Conservation (phyloP, 495 filamentous ascomycete genomes). For the Penicillium longicatenatum region DNA sequence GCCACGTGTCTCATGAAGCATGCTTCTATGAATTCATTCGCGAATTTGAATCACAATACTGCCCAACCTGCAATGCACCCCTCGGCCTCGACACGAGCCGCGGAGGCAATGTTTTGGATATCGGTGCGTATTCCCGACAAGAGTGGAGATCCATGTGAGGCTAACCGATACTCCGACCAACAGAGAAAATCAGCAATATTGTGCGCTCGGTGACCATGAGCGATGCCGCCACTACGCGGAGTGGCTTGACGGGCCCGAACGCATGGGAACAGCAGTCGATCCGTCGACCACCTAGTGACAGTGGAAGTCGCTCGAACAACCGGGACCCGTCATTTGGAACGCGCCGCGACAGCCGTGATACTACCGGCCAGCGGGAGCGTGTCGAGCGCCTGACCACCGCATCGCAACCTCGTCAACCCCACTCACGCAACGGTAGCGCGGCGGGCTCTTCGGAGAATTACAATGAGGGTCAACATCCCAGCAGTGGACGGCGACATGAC, state of each 20-base stretch:
- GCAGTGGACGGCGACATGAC: slow-evolving; percentile 71
- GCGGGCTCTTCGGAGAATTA: slow-evolving; percentile 77
- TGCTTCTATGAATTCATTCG: slow-evolving; percentile 99
- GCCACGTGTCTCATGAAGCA: slow-evolving; percentile 94
- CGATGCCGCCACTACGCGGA: slow-evolving; percentile 56
- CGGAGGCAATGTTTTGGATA: slow-evolving; percentile 91
- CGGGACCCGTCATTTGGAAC: slow-evolving; percentile 32
- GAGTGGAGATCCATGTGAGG: not conserved
- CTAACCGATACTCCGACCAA: slow-evolving; percentile 1
- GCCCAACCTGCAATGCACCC: slow-evolving; percentile 91
- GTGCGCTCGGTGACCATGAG: slow-evolving; percentile 79
- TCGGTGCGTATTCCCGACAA: slow-evolving; percentile 62
- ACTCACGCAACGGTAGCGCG: slow-evolving; percentile 72
- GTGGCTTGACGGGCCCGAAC: slow-evolving; percentile 55
- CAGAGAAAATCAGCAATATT: slow-evolving; percentile 95
- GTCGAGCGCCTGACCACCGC: slow-evolving; percentile 61
- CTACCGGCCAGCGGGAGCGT: slow-evolving; percentile 49
- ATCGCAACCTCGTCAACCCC: slow-evolving; percentile 48
- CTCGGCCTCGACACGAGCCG: slow-evolving; percentile 92
- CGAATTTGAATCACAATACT: slow-evolving; percentile 92
- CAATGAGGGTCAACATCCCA: slow-evolving; percentile 58
- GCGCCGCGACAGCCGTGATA: slow-evolving; percentile 60
- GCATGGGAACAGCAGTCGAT: slow-evolving; percentile 59
- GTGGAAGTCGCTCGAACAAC: slow-evolving; percentile 36
- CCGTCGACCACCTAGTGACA: slow-evolving; percentile 52